phyloP scores from a whole-genome alignment of 1,284 basidiomycete species.

The Pyrrhoderma lamaoense region DNA sequence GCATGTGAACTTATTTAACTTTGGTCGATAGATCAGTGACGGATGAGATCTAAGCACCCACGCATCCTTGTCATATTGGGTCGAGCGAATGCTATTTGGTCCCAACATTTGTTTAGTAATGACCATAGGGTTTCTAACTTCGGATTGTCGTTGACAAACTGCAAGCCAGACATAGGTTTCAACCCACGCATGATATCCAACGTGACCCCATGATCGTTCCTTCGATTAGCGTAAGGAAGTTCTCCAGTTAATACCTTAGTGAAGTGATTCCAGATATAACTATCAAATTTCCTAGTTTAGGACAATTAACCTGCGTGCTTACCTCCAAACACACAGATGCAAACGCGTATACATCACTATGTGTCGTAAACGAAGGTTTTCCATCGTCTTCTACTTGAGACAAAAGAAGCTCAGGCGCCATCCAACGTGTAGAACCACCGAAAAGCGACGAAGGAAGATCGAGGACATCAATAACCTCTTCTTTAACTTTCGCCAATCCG shows the following conservation, averaged over 20 bases:
- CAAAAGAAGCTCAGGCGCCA: slow-evolving; percentile 48
- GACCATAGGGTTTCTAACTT: slow-evolving; percentile 31
- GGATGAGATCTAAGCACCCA: slow-evolving; percentile 3
- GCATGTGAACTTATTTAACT: too few relatives aligned
- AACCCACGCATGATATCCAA: slow-evolving; percentile 46
- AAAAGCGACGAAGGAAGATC: slow-evolving; percentile 40
- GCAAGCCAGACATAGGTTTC: slow-evolving; percentile 32
- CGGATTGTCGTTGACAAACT: slow-evolving; percentile 16
- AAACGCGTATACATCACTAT: slow-evolving; percentile 51
- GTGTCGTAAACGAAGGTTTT: slow-evolving; percentile 34
- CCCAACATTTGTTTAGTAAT: slow-evolving; percentile 40
- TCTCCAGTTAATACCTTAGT: slow-evolving; percentile 41
- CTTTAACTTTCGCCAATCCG: slow-evolving; percentile 48
- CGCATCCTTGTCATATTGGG: slow-evolving; percentile 13
- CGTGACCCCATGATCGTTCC: slow-evolving; percentile 46
- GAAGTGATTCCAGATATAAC: not conserved
- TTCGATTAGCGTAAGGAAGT: slow-evolving; percentile 43
- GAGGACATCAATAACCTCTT: slow-evolving; percentile 37
- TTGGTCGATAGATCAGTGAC: not conserved
- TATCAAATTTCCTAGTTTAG: not conserved
- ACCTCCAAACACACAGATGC: slow-evolving; percentile 52
- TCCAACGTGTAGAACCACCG: slow-evolving; percentile 41
- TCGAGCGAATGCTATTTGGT: slow-evolving; percentile 14
- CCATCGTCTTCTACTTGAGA: slow-evolving; percentile 39
- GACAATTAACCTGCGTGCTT: slow-evolving; percentile 5